Base-by-base conservation (phyloP, 495 filamentous ascomycete genomes). In the Zalerion maritima region DNA sequence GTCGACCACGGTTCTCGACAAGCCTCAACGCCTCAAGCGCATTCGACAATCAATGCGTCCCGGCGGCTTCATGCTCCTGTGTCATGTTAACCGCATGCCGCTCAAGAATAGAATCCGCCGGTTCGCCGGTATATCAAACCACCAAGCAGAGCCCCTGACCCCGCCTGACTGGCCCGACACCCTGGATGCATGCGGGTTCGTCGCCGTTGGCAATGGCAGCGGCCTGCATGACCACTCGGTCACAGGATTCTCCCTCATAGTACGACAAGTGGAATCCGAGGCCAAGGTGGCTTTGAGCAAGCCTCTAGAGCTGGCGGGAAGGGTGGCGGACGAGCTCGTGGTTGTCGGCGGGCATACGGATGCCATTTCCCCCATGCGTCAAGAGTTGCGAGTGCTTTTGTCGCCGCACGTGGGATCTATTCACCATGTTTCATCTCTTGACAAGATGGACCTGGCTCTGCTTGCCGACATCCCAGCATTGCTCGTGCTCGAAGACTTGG, bases 21-120 rank as follows among this genome's bases (percentile, higher is more conserved):
- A 34, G 1, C 15, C 22, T 0, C 21, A 20, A 2, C 28, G 34
- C 3, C 24, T 63, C 0, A 33, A 42, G 11, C 36, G 28, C 5
- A 32, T 63, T 12, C 18, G 41, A 2, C 10, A 22, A 1, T 30
- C 52, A 30, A 62, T 62, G 55, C 47, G 44, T 12, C 46, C 47
- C 5, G 58, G 54, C 1, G 58, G 47, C 3, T 62, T 57, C 36
- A 31, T 64, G n/a, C 6, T 64, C 4, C 25, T 64, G 6, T n/a
- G 55, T 1, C 31, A 59, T 6, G 31, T 34, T 2, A 34, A 42
- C 1, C 26, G 18, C 1, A 35, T 17, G 10, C 28, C 41, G 5
- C 35, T 47, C 6, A 39, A 42, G 22, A 38, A 45, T 11, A 35
- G 35, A 2, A 38, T 51, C 10, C 36, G 37, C 2, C 37, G 32